Conservation (phyloP, 129 eudicot species). For the Glebionis coronaria region DNA sequence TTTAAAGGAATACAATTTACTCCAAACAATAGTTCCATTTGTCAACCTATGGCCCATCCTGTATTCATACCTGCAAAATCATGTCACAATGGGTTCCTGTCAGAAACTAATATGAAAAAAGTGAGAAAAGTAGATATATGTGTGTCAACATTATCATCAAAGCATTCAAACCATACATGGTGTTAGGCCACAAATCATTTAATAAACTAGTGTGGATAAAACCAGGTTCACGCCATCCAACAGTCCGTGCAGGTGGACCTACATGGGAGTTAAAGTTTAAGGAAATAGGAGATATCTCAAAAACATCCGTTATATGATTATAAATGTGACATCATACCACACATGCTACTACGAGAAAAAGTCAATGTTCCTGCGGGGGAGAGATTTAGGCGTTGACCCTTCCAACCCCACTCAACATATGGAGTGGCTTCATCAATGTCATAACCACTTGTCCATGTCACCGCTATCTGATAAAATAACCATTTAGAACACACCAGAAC, state of each 20-base stretch:
- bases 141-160: background rate
- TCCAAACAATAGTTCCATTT: slow-evolving; percentile 54
- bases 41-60: slow-evolving; percentile 56
- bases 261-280: slow-evolving; percentile 9
- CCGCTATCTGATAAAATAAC: slow-evolving; percentile 52
- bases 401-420: slow-evolving; percentile 60
- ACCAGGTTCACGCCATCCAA: slow-evolving; percentile 96
- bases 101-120: slow-evolving; percentile 6
- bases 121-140: background rate
- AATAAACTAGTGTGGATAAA: slow-evolving; percentile 74
- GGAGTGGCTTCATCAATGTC: slow-evolving; percentile 72
- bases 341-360: slow-evolving; percentile 54
- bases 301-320: background rate
- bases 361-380: slow-evolving; percentile 79
- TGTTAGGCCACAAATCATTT: slow-evolving; percentile 70
- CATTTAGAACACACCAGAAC: slow-evolving; percentile 8
- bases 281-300: background rate
- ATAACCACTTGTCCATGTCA: slow-evolving; percentile 90
- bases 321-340: slow-evolving; percentile 48
- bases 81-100: background rate
- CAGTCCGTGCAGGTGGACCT: slow-evolving; percentile 82
- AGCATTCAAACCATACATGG: slow-evolving; percentile 29
- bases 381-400: slow-evolving; percentile 29
- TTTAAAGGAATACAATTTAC: slow-evolving; percentile 51
- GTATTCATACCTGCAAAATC: slow-evolving; percentile 55